Evolutionary conservation across 805 yeast species (phyloP).

Genomic region (Wickerhamomyces pijperi): DNA sequence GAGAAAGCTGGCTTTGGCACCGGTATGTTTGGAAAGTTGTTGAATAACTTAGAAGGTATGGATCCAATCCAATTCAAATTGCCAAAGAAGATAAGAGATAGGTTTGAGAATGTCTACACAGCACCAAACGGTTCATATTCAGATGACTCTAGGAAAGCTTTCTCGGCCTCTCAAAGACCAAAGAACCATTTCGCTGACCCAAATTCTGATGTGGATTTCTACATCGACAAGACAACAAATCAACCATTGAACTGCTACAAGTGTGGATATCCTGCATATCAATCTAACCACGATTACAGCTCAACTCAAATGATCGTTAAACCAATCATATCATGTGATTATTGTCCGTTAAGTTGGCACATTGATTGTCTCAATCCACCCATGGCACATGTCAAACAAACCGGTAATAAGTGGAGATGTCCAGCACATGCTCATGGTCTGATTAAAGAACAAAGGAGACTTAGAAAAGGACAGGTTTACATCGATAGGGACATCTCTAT

Average conservation of each 20-base stretch:
- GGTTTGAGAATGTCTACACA: conserved; percentile 61
- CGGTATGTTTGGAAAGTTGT: conserved; percentile 42
- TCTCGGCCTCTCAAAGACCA: conserved; percentile 38
- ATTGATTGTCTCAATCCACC: conserved; percentile 79
- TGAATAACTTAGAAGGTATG: conserved; percentile 43
- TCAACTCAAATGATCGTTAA: conserved; percentile 23
- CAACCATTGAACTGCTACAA: conserved; percentile 60
- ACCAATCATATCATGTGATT: conserved; percentile 66
- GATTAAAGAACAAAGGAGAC: conserved; percentile 30
- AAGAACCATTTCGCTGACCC: conserved; percentile 29
- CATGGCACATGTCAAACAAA: conserved; percentile 54
- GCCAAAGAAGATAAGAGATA: conserved; percentile 59
- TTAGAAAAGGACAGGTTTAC: conserved; percentile 34
- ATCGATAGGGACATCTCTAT: conserved; percentile 45
- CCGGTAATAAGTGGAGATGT: conserved; percentile 82
- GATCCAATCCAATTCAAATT: conserved; percentile 61
- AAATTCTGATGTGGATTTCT: conserved; percentile 44
- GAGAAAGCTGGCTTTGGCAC: no score
- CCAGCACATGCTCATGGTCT: conserved; percentile 57
- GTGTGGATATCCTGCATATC: conserved; percentile 63
- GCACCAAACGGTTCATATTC: conserved; percentile 63
- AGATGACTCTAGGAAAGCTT: conserved; percentile 21
- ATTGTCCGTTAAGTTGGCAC: conserved; percentile 79
- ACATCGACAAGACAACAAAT: conserved; percentile 53
- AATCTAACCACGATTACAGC: conserved; percentile 26